Conservation (phyloP, 805 yeast species). For the Candida manassasensis region DNA sequence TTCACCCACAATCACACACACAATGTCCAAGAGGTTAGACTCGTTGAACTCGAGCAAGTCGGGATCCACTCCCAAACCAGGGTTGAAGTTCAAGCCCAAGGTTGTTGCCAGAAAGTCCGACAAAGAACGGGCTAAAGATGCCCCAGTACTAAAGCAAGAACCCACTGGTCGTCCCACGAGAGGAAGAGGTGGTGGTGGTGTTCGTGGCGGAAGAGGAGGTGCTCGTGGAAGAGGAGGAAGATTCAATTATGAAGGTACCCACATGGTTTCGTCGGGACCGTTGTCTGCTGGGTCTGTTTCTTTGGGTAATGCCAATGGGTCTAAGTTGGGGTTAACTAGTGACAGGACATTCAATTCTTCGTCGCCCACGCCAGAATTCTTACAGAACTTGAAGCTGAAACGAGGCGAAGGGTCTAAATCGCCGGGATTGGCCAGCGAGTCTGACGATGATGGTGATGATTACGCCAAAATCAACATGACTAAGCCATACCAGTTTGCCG, state of each 20-base stretch:
- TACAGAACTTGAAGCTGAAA: conserved; percentile 32
- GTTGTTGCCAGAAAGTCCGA: conserved; percentile 78
- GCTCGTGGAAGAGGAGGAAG: conserved; percentile 35
- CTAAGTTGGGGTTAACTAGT: conserved; percentile 22
- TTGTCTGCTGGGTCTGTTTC: conserved; percentile 61
- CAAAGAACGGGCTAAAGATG: conserved; percentile 77
- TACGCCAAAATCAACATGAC: conserved; percentile 58
- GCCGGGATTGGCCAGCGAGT: conserved; percentile 9
- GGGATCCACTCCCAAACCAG: conserved; percentile 36
- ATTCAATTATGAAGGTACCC: conserved; percentile 46
- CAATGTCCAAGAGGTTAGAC: conserved; percentile 40
- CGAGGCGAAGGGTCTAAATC: conserved; percentile 7
- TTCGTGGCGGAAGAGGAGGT: conserved; percentile 23
- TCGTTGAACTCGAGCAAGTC: conserved; percentile 33
- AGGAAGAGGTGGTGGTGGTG: conserved; percentile 21
- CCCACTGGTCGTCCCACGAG: conserved; percentile 18
- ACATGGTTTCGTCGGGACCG: conserved; percentile 69
- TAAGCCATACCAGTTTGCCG: conserved; percentile 49
- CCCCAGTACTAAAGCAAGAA: conserved; percentile 48
- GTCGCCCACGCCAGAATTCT: conserved; percentile 40
- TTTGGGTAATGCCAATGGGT: conserved; percentile 27
- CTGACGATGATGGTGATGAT: conserved; percentile 39
- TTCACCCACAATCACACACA: too few species aligned
- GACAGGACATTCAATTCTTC: conserved; percentile 29
- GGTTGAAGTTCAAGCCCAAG: conserved; percentile 79